Percentiles rank a stretch among this genome's conserved stretches.
phyloP scores from a whole-genome alignment of 2,329 filamentous ascomycete species.

The Diaporthe aspalathi region DNA sequence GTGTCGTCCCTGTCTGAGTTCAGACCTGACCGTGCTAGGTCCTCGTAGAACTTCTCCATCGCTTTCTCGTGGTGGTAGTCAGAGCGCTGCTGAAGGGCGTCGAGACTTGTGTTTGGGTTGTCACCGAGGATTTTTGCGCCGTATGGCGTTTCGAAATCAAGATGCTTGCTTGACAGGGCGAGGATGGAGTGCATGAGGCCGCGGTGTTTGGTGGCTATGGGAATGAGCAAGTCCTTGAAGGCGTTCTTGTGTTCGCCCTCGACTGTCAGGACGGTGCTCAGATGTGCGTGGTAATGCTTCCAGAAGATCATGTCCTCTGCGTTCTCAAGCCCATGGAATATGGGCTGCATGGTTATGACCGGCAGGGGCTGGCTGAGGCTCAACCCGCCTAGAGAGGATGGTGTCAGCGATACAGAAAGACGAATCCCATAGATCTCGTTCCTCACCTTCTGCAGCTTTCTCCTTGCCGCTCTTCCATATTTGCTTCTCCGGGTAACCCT shows the following conservation, averaged over 20 bases:
- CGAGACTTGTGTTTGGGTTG: conserved; percentile 58
- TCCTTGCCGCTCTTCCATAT: conserved; percentile 90
- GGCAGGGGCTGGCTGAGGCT: conserved; percentile 60
- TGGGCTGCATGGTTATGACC: conserved; percentile 68
- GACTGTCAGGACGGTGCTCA: conserved; percentile 84
- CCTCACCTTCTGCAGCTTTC: conserved; percentile 75
- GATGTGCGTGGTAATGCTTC: conserved; percentile 82
- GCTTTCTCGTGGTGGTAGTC: conserved; percentile 68
- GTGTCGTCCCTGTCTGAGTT: conserved; percentile 55
- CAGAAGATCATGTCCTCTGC: conserved; percentile 83
- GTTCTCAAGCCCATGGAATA: conserved; percentile 86
- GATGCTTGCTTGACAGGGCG: conserved; percentile 83
- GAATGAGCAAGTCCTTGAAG: conserved; percentile 85
- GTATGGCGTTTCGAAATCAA: conserved; percentile 69
- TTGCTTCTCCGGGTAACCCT: conserved; percentile 88
- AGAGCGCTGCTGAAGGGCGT: conserved; percentile 62
- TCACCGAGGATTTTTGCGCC: conserved; percentile 64
- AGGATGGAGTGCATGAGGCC: conserved; percentile 93
- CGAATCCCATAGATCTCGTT: neutral
- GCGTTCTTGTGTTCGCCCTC: conserved; percentile 85
- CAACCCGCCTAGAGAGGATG: conserved; percentile 28
- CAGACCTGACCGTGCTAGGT: conserved; percentile 52
- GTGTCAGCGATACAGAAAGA: conserved; percentile 9
- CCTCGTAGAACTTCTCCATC: conserved; percentile 62
- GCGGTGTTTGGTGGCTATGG: conserved; percentile 81